Percentiles rank a stretch among this genome's conserved stretches.
Evolutionary conservation across 495 filamentous ascomycete genomes (phyloP).

Genomic region (Stereocaulon alpinum): DNA sequence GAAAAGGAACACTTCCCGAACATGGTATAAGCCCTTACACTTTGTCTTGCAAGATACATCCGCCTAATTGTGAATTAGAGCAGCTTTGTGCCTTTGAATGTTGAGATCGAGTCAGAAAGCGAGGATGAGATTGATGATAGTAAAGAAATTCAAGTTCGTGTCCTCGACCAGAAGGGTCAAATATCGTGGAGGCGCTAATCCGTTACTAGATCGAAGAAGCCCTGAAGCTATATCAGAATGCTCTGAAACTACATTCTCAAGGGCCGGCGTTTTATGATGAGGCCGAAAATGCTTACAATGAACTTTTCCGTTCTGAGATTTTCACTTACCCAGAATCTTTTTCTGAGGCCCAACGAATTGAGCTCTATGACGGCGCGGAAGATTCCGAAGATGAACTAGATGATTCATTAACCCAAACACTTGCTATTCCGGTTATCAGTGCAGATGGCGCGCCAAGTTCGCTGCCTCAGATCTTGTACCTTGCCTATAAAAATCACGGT

Average conservation of each 20-base stretch:
- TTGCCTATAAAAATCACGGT: slow-evolving; percentile 91
- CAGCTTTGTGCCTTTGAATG: slow-evolving; percentile 73
- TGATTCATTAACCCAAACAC: slow-evolving; percentile 32
- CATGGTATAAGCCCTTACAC: slow-evolving; percentile 4
- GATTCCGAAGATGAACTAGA: slow-evolving; percentile 32
- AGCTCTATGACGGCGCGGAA: slow-evolving; percentile 46
- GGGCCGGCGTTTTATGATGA: slow-evolving; percentile 64
- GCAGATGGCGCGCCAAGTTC: slow-evolving; percentile 63
- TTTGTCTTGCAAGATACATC: not conserved
- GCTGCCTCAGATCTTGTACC: slow-evolving; percentile 77
- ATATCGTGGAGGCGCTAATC: not conserved
- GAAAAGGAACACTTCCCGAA: not conserved
- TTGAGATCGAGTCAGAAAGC: slow-evolving; percentile 80
- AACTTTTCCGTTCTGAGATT: slow-evolving; percentile 82
- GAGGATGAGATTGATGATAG: slow-evolving; percentile 92
- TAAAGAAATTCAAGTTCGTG: slow-evolving; percentile 65
- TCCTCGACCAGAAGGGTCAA: not conserved
- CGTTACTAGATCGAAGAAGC: slow-evolving; percentile 77
- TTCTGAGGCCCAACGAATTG: slow-evolving; percentile 61
- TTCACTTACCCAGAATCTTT: slow-evolving; percentile 80
- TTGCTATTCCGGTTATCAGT: slow-evolving; percentile 35
- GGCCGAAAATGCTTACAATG: slow-evolving; percentile 72
- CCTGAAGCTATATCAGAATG: slow-evolving; percentile 86
- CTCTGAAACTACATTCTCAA: slow-evolving; percentile 84
- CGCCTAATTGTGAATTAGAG: slow-evolving; percentile 17